phyloP scores from a whole-genome alignment of 164 flowering plant species.

The Taxillus chinensis region DNA sequence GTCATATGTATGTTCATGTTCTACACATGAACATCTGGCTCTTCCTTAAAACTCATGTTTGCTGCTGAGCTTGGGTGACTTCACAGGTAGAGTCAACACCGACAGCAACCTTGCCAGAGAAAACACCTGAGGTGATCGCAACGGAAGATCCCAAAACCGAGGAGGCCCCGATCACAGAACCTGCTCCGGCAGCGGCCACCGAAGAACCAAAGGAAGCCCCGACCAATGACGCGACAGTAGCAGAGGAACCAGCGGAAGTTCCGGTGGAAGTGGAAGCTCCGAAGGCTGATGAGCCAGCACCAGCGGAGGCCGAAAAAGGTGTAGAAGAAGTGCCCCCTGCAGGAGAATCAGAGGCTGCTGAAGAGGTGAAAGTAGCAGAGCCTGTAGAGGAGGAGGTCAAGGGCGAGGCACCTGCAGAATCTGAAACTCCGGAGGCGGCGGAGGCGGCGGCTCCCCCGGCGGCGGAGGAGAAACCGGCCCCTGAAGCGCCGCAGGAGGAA shows the following conservation, averaged over 20 bases:
- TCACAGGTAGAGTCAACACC: neutral
- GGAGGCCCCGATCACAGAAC: neutral
- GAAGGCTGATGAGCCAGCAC: neutral
- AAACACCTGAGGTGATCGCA: neutral
- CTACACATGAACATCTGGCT: neutral
- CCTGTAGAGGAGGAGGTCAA: neutral
- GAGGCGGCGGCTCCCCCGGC: neutral
- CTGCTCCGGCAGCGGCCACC: neutral
- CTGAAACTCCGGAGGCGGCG: neutral
- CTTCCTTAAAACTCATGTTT: neutral
- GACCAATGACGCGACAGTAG: neutral
- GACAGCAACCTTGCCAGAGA: neutral
- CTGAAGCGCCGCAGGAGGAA: neutral
- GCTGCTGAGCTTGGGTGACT: too few species aligned
- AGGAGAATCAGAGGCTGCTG: neutral
- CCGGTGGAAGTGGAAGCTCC: neutral
- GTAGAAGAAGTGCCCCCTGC: neutral
- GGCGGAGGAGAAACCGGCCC: neutral
- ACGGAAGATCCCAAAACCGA: neutral
- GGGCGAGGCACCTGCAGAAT: neutral
- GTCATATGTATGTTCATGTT: too few species aligned
- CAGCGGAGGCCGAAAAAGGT: neutral
- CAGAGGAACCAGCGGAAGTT: neutral
- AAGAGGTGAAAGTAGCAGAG: neutral
- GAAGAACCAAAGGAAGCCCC: neutral